Percentiles rank a stretch among this genome's conserved stretches.
Conservation (phyloP, 164 flowering plant species). For the Dillenia turbinata region DNA sequence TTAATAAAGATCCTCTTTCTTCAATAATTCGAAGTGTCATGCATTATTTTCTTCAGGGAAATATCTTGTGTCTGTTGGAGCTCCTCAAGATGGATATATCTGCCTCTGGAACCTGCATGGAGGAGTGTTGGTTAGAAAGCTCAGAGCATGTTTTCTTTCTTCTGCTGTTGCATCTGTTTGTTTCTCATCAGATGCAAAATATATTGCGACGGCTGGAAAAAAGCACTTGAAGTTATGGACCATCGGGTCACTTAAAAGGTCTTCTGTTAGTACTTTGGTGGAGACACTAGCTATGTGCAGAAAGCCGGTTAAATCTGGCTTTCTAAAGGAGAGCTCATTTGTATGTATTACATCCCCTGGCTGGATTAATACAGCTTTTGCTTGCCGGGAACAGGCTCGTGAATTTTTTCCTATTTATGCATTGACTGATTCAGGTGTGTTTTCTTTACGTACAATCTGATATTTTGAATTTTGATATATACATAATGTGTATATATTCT, state of each 20-base stretch:
- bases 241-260: constrained; percentile 33
- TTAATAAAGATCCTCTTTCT: not conserved
- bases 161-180: constrained; percentile 42
- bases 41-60: constrained; percentile 35
- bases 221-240: constrained; percentile 69
- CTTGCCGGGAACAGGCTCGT: constrained; percentile 14
- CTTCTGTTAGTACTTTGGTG: constrained; percentile 22
- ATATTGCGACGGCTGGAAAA: constrained; percentile 56
- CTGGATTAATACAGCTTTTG: constrained; percentile 12
- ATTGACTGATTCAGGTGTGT: constrained; percentile 56
- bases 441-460: constrained; percentile 1
- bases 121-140: constrained; percentile 39
- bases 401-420: constrained; percentile 42
- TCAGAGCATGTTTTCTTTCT: constrained; percentile 52
- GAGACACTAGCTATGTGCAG: constrained; percentile 32
- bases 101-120: constrained; percentile 67
- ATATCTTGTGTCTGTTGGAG: constrained; percentile 65
- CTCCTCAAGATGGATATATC: constrained; percentile 51
- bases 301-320: constrained; percentile 46
- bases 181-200: constrained; percentile 56
- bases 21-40: not conserved
- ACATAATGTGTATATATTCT: constrained; percentile 3
- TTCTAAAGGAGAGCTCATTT: constrained; percentile 51
- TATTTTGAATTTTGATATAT: not conserved
- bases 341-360: constrained; percentile 38